Evolutionary conservation across 495 filamentous ascomycete genomes (phyloP).

Genomic region (Neurospora africana): DNA sequence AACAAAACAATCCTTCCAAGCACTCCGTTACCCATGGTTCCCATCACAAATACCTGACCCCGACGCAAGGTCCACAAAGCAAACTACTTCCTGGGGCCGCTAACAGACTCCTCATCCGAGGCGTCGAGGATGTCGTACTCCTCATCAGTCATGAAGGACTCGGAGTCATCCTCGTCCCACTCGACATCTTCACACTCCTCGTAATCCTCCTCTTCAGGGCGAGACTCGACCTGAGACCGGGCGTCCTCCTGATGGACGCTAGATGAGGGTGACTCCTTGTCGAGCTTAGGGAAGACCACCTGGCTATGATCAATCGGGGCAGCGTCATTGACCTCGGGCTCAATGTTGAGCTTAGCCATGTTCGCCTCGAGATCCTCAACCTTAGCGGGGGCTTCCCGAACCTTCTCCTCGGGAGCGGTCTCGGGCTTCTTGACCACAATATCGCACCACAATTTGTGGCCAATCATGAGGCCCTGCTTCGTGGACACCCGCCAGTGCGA

Average conservation of each 20-base stretch:
- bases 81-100: neutral
- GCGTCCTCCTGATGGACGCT: constrained; percentile 57
- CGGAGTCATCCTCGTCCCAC: constrained; percentile 50
- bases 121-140: constrained; percentile 96
- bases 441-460: constrained; percentile 92
- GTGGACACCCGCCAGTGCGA: constrained; percentile 95
- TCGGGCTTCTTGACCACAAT: constrained; percentile 49
- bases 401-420: constrained; percentile 4
- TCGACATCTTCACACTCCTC: constrained; percentile 49
- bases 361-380: constrained; percentile 14
- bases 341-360: constrained; percentile 12
- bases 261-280: constrained; percentile 80
- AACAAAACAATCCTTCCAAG: neutral
- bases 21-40: constrained; percentile 10
- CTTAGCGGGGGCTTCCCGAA: neutral
- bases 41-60: constrained; percentile 2
- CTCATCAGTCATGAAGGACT: constrained; percentile 85
- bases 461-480: constrained; percentile 71
- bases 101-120: constrained; percentile 75
- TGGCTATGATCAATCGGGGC: constrained; percentile 37
- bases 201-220: constrained; percentile 47
- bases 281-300: constrained; percentile 96
- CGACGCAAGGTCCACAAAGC: neutral
- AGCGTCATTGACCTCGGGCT: constrained; percentile 7
- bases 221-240: constrained; percentile 15